Evolutionary conservation across 2,329 filamentous ascomycete species (phyloP).

Genomic region (Ophiocordyceps camponoti-saundersi): DNA sequence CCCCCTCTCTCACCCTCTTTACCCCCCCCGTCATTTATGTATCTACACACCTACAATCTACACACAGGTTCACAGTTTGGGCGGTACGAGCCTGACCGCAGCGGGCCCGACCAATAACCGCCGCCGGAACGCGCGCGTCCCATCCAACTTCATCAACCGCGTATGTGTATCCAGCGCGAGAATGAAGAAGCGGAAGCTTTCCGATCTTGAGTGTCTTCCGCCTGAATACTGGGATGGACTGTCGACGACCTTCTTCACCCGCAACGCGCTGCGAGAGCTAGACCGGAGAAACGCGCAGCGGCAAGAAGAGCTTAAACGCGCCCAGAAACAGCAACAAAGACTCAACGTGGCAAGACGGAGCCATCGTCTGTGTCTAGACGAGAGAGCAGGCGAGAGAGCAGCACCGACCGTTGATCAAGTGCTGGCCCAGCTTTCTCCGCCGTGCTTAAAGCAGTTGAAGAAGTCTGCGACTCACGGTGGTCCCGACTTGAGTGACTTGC

Average conservation of each 20-base stretch:
- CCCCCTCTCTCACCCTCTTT: too few species aligned
- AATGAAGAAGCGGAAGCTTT: neutral
- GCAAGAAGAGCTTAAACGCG: neutral
- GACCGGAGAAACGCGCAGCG: neutral
- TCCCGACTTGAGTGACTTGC: neutral
- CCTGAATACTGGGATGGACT: neutral
- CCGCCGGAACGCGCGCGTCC: too few species aligned
- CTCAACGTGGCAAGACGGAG: neutral
- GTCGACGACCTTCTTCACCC: neutral
- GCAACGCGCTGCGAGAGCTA: neutral
- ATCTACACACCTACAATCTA: too few species aligned
- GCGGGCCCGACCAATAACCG: too few species aligned
- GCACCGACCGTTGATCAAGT: neutral
- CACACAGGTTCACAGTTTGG: too few species aligned
- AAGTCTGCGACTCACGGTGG: conserved; percentile 1
- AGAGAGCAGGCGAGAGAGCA: neutral
- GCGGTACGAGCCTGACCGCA: too few species aligned
- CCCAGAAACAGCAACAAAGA: neutral
- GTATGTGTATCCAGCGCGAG: too few species aligned
- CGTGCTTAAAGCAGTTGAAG: neutral
- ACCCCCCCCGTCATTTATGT: too few species aligned
- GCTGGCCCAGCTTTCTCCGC: neutral
- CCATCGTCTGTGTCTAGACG: neutral
- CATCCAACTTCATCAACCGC: too few species aligned
- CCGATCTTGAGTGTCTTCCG: neutral